Evolutionary conservation across 2,329 filamentous ascomycete species (phyloP).

Genomic region (Cytospora piceae): DNA sequence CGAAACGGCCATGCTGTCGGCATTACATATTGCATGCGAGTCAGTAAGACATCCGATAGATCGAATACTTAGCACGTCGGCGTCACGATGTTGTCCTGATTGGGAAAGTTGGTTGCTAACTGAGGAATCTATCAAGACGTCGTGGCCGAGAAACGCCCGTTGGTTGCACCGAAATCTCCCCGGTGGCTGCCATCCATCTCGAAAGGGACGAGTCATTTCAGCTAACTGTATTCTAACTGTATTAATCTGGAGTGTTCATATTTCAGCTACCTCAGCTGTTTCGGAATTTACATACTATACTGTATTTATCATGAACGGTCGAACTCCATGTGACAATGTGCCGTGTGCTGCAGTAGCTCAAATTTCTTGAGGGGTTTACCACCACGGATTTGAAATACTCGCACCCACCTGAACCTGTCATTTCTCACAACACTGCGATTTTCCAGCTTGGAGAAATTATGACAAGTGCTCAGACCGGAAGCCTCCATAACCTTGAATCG

Average conservation of each 20-base stretch:
- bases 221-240: not conserved
- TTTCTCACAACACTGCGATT: not conserved
- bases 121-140: not conserved
- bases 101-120: not conserved
- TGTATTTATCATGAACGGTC: too few relatives aligned
- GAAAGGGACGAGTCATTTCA: not conserved
- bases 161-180: not conserved
- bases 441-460: not conserved
- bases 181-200: constrained; percentile 3
- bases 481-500: not conserved
- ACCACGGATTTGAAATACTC: not conserved
- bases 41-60: not conserved
- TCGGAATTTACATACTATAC: not conserved
- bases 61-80: not conserved
- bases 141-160: not conserved
- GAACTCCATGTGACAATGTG: not conserved
- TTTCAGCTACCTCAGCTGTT: not conserved
- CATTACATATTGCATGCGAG: not conserved
- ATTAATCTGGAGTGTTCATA: not conserved
- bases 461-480: not conserved
- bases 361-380: not conserved
- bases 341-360: not conserved
- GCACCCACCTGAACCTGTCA: not conserved
- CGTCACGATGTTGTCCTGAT: not conserved
- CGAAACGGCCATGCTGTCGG: not conserved